Evolutionary conservation across 495 filamentous ascomycete species (phyloP).

Genomic region (Penicillium angulare): DNA sequence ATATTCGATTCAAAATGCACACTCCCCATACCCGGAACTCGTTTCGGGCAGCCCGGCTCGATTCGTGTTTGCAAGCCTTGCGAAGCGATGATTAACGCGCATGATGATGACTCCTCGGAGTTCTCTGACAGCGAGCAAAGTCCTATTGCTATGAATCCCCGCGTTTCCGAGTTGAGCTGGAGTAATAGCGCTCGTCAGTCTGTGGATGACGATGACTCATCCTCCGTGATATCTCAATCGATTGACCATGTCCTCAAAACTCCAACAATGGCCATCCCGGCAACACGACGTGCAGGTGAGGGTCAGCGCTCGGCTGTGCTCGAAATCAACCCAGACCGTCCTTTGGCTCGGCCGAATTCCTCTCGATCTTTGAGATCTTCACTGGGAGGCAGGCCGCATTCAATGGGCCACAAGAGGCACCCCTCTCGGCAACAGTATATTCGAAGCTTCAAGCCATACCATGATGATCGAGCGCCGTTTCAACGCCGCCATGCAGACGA

Average conservation of each 20-base stretch:
- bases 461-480: slow-evolving; percentile 84
- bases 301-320: slow-evolving; percentile 83
- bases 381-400: slow-evolving; percentile 58
- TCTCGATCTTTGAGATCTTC: slow-evolving; percentile 88
- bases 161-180: slow-evolving; percentile 34
- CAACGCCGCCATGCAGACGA: slow-evolving; percentile 71
- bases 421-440: slow-evolving; percentile 80
- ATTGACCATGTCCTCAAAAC: slow-evolving; percentile 47
- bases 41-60: slow-evolving; percentile 83
- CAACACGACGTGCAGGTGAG: slow-evolving; percentile 77
- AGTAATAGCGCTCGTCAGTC: slow-evolving; percentile 23
- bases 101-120: slow-evolving; percentile 87
- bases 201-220: slow-evolving; percentile 44
- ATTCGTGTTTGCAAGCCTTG: slow-evolving; percentile 95
- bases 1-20: slow-evolving; percentile 99
- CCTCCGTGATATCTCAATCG: slow-evolving; percentile 46
- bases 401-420: slow-evolving; percentile 78
- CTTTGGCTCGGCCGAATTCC: slow-evolving; percentile 79
- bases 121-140: slow-evolving; percentile 74
- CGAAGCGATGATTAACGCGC: slow-evolving; percentile 83
- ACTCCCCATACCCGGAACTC: slow-evolving; percentile 75
- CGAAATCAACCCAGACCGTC: slow-evolving; percentile 76
- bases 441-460: slow-evolving; percentile 57
- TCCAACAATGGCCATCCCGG: slow-evolving; percentile 81
- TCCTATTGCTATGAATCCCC: slow-evolving; percentile 39